These are phyloP conservation scores for Amylostereum areolatum DNA, from an alignment of 1,284 basidiomycete species.

Conservation along the genomic window DNA sequence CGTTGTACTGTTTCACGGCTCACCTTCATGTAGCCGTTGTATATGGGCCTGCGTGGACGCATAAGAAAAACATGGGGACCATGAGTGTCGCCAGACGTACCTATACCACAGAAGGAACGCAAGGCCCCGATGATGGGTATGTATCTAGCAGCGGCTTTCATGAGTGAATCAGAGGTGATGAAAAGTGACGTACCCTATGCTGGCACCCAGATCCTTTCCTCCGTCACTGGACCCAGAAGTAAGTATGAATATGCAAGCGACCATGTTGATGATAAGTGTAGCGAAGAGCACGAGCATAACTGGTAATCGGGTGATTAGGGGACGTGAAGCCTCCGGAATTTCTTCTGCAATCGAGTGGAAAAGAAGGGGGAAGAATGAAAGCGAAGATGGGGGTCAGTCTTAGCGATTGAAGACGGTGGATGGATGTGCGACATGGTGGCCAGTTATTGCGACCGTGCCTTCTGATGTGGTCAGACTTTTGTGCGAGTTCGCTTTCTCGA, in stretches of 20 bases:
- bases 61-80: conserved; percentile 24
- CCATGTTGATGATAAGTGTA: conserved; percentile 85
- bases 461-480: conserved; percentile 68
- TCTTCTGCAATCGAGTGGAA: conserved; percentile 90
- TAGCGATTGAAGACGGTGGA: conserved; percentile 1
- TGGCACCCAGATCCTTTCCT: conserved; percentile 74
- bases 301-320: conserved; percentile 81
- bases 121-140: conserved; percentile 73
- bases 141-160: conserved; percentile 49
- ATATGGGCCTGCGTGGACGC: conserved; percentile 84
- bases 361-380: conserved; percentile 84
- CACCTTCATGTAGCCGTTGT: background rate
- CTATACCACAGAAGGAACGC: conserved; percentile 91
- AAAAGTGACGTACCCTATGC: conserved; percentile 60
- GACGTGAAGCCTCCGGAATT: conserved; percentile 78
- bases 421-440: conserved; percentile 63
- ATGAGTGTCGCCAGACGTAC: conserved; percentile 29
- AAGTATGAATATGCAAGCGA: conserved; percentile 86
- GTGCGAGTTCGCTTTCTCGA: conserved; percentile 65
- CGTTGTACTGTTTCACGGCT: too few relatives aligned
- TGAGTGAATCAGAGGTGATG: background rate
- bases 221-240: conserved; percentile 72
- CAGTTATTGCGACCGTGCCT: conserved; percentile 85
- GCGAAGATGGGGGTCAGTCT: background rate
- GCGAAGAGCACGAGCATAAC: conserved; percentile 76